Conservation (phyloP, 495 filamentous ascomycete species). For the Penicillium cinerascens region DNA sequence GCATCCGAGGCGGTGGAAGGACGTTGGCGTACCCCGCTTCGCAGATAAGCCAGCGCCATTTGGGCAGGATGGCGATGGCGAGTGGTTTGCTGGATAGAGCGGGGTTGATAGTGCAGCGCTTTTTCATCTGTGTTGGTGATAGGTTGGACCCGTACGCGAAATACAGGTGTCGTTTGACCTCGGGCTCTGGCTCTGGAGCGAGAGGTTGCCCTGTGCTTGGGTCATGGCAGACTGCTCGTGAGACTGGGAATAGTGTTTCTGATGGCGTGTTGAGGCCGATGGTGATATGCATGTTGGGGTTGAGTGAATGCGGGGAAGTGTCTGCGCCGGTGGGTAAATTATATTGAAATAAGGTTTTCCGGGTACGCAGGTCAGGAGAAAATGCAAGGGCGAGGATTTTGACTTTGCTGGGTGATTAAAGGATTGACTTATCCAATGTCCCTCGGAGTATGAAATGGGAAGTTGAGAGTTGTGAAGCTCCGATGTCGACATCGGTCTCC, state of each 20-base stretch:
- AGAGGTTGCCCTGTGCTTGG: conserved; percentile 5
- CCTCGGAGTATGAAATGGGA: background rate
- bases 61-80: conserved; percentile 43
- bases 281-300: conserved; percentile 8
- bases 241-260: conserved; percentile 5
- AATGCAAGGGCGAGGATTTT: background rate
- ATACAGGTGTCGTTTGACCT: conserved; percentile 44
- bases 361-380: too few species aligned
- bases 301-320: background rate
- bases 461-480: background rate
- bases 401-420: background rate
- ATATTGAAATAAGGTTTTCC: background rate
- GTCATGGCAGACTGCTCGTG: background rate
- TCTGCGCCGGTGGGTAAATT: background rate
- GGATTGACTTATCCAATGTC: background rate
- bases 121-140: conserved; percentile 61
- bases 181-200: background rate
- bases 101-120: conserved; percentile 55
- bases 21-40: conserved; percentile 68
- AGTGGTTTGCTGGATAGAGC: conserved; percentile 48
- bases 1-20: conserved; percentile 34
- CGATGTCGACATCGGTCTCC: background rate
- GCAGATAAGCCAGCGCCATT: conserved; percentile 66
- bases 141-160: conserved; percentile 76
- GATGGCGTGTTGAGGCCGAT: background rate